Conservation (phyloP, 176 grass and related monocot genomes). For the Elymus sibiricus region DNA sequence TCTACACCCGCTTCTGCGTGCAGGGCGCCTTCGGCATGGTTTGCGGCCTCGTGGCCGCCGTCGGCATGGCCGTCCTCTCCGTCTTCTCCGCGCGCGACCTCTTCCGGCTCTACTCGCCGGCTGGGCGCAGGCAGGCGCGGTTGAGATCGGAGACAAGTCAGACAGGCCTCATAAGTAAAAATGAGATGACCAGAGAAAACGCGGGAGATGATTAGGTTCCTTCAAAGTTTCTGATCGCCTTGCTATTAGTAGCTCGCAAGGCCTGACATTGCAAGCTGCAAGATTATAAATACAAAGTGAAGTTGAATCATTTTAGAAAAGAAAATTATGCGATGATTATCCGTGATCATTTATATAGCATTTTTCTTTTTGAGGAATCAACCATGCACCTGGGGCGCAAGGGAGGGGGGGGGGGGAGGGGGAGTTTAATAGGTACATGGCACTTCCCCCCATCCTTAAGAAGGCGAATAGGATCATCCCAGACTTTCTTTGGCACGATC, state of each 20-base stretch:
- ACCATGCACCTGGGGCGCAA: too few species aligned
- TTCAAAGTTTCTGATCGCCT: background rate
- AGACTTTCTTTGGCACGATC: too few species aligned
- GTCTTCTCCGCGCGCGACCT: constrained; percentile 48
- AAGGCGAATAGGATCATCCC: too few species aligned
- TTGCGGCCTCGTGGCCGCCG: constrained; percentile 23
- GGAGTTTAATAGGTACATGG: too few species aligned
- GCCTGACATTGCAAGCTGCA: background rate
- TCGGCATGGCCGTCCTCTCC: constrained; percentile 47
- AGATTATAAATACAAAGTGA: background rate
- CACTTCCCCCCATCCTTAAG: too few species aligned
- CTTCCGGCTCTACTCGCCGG: constrained; percentile 43
- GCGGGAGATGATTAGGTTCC: background rate
- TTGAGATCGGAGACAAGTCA: background rate
- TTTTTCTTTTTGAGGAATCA: too few species aligned
- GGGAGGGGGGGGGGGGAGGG: too few species aligned
- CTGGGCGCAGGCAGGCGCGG: background rate
- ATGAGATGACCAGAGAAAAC: background rate
- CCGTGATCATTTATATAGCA: background rate
- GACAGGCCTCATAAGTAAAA: background rate
- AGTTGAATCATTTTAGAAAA: background rate
- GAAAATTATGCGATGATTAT: background rate
- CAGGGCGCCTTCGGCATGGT: constrained; percentile 48
- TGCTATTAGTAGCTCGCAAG: background rate
- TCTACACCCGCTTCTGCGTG: constrained; percentile 63